Percentiles rank a stretch among this genome's conserved stretches.
Conservation (phyloP, 495 filamentous ascomycete species). For the Apodospora peruviana region DNA sequence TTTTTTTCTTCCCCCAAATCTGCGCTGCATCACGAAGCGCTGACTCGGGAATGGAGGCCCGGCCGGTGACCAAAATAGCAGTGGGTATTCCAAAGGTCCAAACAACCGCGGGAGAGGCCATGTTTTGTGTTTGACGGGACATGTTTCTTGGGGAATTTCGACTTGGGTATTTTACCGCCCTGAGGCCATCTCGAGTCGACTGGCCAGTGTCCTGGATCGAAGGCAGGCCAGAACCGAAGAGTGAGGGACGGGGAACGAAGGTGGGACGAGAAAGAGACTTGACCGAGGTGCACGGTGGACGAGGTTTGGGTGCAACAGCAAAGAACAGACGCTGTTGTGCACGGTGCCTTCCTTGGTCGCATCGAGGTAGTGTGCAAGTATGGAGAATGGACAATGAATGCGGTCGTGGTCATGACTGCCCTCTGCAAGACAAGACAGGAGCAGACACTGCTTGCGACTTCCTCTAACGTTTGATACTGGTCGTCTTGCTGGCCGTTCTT, state of each 20-base stretch:
- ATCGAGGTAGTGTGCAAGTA: conserved; percentile 15
- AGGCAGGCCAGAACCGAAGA: not conserved
- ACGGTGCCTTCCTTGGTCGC: conserved; percentile 9
- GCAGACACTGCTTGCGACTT: too few relatives aligned
- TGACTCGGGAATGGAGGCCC: conserved; percentile 12
- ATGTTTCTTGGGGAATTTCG: not conserved
- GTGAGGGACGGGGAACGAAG: not conserved
- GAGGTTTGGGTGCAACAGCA: not conserved
- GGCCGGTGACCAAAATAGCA: conserved; percentile 2
- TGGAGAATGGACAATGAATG: conserved; percentile 4
- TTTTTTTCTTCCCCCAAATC: not conserved
- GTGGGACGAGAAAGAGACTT: not conserved
- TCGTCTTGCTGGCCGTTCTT: conserved; percentile 18
- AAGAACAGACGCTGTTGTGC: not conserved
- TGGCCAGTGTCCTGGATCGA: not conserved
- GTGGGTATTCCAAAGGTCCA: not conserved
- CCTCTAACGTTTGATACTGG: conserved; percentile 26
- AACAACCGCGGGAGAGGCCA: not conserved
- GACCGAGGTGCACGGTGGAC: not conserved
- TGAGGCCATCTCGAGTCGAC: not conserved
- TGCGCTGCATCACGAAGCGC: conserved; percentile 12
- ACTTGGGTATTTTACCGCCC: not conserved
- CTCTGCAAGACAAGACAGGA: too few relatives aligned
- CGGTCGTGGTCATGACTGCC: not conserved
- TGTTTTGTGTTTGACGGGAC: not conserved